Percentiles rank a stretch among this genome's conserved stretches.
Evolutionary conservation across 495 filamentous ascomycete species (phyloP).

Genomic region (Penicillium bialowiezense): DNA sequence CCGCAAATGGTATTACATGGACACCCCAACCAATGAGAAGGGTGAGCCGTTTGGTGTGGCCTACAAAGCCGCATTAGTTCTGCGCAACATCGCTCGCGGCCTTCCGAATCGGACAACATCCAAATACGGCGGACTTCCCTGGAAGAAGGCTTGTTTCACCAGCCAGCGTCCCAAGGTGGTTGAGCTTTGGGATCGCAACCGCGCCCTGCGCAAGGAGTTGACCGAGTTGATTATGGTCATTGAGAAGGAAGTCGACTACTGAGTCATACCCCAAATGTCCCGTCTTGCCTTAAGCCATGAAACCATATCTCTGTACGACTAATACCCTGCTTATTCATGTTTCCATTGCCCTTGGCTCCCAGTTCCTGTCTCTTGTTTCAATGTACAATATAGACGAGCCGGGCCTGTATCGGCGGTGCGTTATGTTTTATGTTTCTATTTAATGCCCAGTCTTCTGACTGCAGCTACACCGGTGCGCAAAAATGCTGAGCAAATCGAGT

Average conservation of each 20-base stretch:
- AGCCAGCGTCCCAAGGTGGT: slow-evolving; percentile 43
- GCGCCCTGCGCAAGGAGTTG: slow-evolving; percentile 41
- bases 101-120: slow-evolving; percentile 46
- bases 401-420: not conserved
- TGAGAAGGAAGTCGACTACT: slow-evolving; percentile 42
- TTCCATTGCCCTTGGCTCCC: not conserved
- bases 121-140: slow-evolving; percentile 32
- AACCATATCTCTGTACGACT: slow-evolving; percentile 22
- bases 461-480: slow-evolving; percentile 7
- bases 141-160: slow-evolving; percentile 43
- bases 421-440: slow-evolving; percentile 1
- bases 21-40: slow-evolving; percentile 78
- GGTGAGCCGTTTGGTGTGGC: slow-evolving; percentile 81
- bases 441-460: not conserved
- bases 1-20: slow-evolving; percentile 48
- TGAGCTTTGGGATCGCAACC: slow-evolving; percentile 43
- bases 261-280: slow-evolving; percentile 6
- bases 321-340: slow-evolving; percentile 20
- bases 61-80: slow-evolving; percentile 75
- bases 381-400: slow-evolving; percentile 3
- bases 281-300: slow-evolving; percentile 11
- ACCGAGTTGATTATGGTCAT: slow-evolving; percentile 47
- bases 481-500: slow-evolving; percentile 18
- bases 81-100: slow-evolving; percentile 84
- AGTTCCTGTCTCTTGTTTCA: not conserved